A percentile compares a stretch with the other conserved stretches of the same genome.
Conservation (phyloP, 371 early-diverging fungal genomes). For the Coemansia sp. region DNA sequence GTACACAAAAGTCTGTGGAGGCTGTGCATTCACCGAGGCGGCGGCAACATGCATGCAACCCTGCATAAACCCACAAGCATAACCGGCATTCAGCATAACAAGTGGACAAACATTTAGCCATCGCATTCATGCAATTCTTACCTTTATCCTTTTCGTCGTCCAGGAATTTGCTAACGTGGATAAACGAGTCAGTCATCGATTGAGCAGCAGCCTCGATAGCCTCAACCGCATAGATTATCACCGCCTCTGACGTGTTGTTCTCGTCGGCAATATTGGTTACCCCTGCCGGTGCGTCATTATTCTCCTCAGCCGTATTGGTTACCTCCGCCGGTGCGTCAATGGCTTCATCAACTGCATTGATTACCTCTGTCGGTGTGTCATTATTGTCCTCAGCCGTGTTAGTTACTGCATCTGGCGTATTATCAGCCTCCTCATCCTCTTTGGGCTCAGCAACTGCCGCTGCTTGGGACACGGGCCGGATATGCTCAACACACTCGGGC, state of each 20-base stretch:
- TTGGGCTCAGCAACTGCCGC: neutral
- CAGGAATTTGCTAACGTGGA: constrained; percentile 15
- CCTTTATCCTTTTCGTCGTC: neutral
- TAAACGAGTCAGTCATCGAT: constrained; percentile 24
- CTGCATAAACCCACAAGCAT: neutral
- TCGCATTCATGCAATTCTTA: neutral
- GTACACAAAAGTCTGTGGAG: neutral
- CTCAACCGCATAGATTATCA: neutral
- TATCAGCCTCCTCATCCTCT: neutral
- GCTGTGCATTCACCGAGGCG: too few relatives aligned
- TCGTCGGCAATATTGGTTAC: neutral
- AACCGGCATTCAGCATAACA: neutral
- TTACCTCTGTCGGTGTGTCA: neutral
- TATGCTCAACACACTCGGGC: constrained; percentile 2
- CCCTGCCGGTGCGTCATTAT: neutral
- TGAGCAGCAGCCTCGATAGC: neutral
- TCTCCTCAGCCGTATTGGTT: neutral
- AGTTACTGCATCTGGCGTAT: neutral
- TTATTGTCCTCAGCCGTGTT: neutral
- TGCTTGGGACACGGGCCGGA: constrained; percentile 6
- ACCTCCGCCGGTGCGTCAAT: neutral
- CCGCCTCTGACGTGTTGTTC: neutral
- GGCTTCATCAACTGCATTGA: neutral
- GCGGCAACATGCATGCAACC: neutral
- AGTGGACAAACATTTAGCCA: neutral